Conservation (phyloP, 1,284 basidiomycete species). For the Ganoderma multipileum region DNA sequence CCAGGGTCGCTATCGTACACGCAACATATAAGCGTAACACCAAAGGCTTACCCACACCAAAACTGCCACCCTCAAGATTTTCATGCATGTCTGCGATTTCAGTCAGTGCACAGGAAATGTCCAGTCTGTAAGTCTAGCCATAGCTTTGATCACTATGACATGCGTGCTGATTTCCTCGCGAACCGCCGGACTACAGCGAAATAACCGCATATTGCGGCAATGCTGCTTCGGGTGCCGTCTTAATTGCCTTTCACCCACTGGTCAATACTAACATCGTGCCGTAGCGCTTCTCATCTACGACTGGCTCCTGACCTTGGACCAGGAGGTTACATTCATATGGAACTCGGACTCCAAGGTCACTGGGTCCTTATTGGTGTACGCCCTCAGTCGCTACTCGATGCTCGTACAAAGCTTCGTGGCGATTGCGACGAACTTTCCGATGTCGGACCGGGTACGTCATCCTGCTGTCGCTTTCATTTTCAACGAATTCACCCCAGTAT, state of each 20-base stretch:
- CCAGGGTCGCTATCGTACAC: too few relatives aligned
- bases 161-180: background rate
- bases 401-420: background rate
- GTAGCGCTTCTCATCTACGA: background rate
- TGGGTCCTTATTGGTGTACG: background rate
- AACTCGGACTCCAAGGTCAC: background rate
- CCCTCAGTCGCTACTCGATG: background rate
- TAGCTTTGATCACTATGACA: background rate
- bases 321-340: background rate
- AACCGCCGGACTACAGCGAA: background rate
- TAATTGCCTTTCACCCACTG: too few relatives aligned
- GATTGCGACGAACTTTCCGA: background rate
- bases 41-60: background rate
- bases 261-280: background rate
- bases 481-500: background rate
- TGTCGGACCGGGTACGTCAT: background rate
- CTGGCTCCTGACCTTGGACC: background rate
- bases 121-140: background rate
- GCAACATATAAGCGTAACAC: too few relatives aligned
- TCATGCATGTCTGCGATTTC: background rate
- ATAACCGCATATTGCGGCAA: background rate
- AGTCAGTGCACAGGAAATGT: background rate
- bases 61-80: background rate
- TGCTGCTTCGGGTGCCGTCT: background rate
- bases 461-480: background rate